Base-by-base conservation (phyloP, 106 monocot genomes). In the Cymbidium sinense region DNA sequence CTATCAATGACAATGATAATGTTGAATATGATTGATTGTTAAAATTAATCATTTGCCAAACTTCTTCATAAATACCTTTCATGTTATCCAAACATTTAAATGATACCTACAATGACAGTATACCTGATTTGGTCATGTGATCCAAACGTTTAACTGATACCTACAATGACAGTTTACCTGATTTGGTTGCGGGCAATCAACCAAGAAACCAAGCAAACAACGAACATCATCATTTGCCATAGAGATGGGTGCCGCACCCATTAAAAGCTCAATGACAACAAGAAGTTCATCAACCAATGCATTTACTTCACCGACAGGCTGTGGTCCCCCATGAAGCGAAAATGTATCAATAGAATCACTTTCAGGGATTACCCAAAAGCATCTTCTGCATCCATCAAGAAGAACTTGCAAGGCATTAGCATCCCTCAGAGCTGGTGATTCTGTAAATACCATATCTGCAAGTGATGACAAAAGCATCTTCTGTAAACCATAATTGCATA, bases 101-200 rank as follows among this genome's bases (percentile, higher is more conserved):
- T 18, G 67, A 67, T 67, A 3, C 33, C 15, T 17, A 67, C 0
- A 33, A 33, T 37, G 37, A 50, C 27, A 52, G 10, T 21, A 8
- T 86, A 95, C 98, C 98, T 94, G 98, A 87, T 99, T 99, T 64
- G 92, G 92, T 76, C n/a, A n/a, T n/a, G n/a, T n/a, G n/a, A n/a
- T n/a, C n/a, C n/a, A n/a, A 67, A 31, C 5, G 31, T 47, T 33
- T 21, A 31, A 10, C 31, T 18, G 67, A 67, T 67, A 3, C 33
- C 15, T 17, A 67, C 0, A 33, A 33, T 37, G 37, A 50, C 27
- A 52, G 10, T 21, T 12, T 86, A 95, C 98, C 98, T 94, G 98
- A 87, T 99, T 99, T 64, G 92, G 92, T 76, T 99, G 98, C 70
- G 88, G 94, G 76, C 92, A 92, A 41, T 95, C 98, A 80, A 92